phyloP scores from a whole-genome alignment of 2,329 filamentous ascomycete species.

The Alternaria solani region DNA sequence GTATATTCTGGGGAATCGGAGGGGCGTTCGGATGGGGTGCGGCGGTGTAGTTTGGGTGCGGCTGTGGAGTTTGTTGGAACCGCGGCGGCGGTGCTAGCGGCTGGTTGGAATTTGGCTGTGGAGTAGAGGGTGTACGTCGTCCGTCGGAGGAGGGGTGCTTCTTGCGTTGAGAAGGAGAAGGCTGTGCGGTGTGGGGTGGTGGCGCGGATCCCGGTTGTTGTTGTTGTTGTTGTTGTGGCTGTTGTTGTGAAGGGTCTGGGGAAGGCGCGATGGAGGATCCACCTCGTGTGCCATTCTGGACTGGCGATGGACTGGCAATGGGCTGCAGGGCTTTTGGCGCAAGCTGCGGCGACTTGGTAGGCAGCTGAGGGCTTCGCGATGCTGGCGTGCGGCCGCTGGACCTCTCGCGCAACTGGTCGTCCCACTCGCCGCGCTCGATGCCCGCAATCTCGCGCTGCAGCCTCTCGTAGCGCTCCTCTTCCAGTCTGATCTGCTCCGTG shows the following conservation, averaged over 20 bases:
- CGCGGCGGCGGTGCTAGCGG: slow-evolving; percentile 26
- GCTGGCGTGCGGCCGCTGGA: slow-evolving; percentile 31
- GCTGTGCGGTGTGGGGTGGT: slow-evolving; percentile 25
- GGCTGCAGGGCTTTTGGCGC: slow-evolving; percentile 26
- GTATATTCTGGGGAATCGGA: slow-evolving; percentile 41
- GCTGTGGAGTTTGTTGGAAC: slow-evolving; percentile 35
- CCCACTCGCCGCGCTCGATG: slow-evolving; percentile 68
- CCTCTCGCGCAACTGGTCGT: slow-evolving; percentile 51
- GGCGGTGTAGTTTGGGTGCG: slow-evolving; percentile 35
- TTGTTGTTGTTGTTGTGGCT: too few relatives aligned
- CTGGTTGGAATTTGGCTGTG: slow-evolving; percentile 28
- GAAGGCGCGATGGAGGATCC: slow-evolving; percentile 17
- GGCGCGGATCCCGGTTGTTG: slow-evolving; percentile 2
- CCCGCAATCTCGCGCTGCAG: slow-evolving; percentile 73
- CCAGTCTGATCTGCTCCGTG: slow-evolving; percentile 74
- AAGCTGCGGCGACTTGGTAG: slow-evolving; percentile 37
- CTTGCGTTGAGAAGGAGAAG: slow-evolving; percentile 40
- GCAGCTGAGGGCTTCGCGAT: slow-evolving; percentile 35
- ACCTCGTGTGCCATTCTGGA: slow-evolving; percentile 20
- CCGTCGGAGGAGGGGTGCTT: slow-evolving; percentile 29
- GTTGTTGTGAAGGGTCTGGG: slow-evolving; percentile 14
- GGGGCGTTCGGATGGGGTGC: slow-evolving; percentile 49
- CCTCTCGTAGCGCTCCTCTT: slow-evolving; percentile 72
- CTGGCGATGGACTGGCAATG: slow-evolving; percentile 14
- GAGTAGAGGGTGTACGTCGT: slow-evolving; percentile 23